Base-by-base conservation (phyloP, 306 rosid genomes). In the Begonia loranthoides region DNA sequence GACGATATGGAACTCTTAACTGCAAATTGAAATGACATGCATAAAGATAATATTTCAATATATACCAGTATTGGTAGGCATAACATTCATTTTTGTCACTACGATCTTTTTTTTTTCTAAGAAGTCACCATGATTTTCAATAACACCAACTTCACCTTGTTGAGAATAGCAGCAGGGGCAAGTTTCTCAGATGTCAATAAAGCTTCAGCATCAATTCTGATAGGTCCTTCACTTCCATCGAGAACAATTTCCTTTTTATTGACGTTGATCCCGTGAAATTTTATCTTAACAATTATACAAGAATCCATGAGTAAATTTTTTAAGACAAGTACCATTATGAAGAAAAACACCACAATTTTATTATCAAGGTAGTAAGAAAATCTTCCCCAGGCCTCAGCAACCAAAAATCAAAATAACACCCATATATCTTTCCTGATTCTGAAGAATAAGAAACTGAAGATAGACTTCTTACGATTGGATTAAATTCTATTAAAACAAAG, bases 191-290 rank as follows among this genome's bases (percentile, higher is more conserved):
- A 80, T 45, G 70, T 76, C 65, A 85, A 64, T 54, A 80, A 61
- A 4, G 97, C 80, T 74, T 82, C 97, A 57, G 86, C 79, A 60
- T 80, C 95, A 64, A 90, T 74, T 77, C 86, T 86, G 45, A 73
- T 64, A 15, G 97, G 95, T 51, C 76, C 97, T 38, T 90, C 97
- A 76, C 97, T 90, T 56, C 97, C 97, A 74, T 86, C 95, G 55
- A 90, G 87, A 57, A 82, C 36, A 40, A 85, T 63, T 63, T 82
- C 93, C 59, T 76, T 79, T 63, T 78, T 76, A 59, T 82, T 65
- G 50, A 73, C 69, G 60, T 63, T 78, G 55, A 90, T 76, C 52
- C 97, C 97, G 63, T 74, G 97, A 76, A 90, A 90, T 47, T 61
- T 70, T 60, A 85, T 70, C 97, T 90, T 28, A 63, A 49, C 62